Evolutionary conservation across 306 rosid species (phyloP).

Genomic region (Quercus berberidifolia): DNA sequence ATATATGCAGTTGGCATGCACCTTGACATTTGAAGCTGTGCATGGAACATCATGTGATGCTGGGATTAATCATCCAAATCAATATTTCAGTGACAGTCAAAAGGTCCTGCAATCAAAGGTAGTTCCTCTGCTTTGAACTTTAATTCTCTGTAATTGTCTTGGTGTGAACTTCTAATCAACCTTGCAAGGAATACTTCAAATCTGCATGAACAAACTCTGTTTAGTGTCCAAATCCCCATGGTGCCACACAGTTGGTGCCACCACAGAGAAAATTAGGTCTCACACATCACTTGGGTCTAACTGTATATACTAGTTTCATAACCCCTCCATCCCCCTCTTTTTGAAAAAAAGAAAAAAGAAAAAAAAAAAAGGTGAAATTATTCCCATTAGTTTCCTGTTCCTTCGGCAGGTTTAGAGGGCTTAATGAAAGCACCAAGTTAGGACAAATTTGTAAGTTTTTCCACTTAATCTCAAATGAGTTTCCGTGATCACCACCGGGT

Average conservation of each 20-base stretch:
- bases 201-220: not conserved
- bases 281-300: not conserved
- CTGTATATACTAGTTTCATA: not conserved
- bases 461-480: slow-evolving; percentile 3
- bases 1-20: slow-evolving; percentile 83
- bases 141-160: slow-evolving; percentile 4
- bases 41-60: slow-evolving; percentile 70
- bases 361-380: not conserved
- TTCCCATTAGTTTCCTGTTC: not conserved
- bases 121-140: slow-evolving; percentile 1
- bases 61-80: slow-evolving; percentile 99
- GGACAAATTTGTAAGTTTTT: not conserved
- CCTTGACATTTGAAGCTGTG: slow-evolving; percentile 86
- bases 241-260: not conserved
- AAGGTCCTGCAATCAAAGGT: slow-evolving; percentile 63
- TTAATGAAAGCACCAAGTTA: not conserved
- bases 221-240: not conserved
- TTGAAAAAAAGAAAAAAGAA: too few relatives aligned
- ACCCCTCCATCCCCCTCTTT: too few relatives aligned
- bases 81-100: slow-evolving; percentile 85
- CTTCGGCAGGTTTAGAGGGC: slow-evolving; percentile 11
- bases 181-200: not conserved
- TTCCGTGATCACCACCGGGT: not conserved
- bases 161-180: not conserved
- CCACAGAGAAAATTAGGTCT: not conserved